Evolutionary conservation across 257 asterid species (phyloP), one percentile per base, ranked within the genome.

Genomic region (Solanum etuberosum): DNA sequence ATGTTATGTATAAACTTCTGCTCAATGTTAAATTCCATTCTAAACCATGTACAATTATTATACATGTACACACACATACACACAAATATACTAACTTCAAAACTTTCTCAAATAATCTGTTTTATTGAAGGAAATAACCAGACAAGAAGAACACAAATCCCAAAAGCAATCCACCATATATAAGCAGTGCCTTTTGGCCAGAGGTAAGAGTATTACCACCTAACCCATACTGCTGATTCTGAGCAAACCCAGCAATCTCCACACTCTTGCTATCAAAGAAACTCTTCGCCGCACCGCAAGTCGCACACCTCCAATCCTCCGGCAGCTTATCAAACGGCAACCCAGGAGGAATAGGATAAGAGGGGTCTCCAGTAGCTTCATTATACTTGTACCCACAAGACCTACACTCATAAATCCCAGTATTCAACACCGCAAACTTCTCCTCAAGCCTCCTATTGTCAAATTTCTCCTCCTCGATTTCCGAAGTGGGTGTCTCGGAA

Each of bases 151-250:
- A 92, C 12, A 87, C 77, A 90, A 97, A 97, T 6, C 93, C 98
- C 63, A 95, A 32, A 16, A 91, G 90, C 89, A 97, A 90, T 13
- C 98, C 89, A 85, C 98, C 98, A 89, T 94, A 97, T 43, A 97
- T 97, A 78, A 97, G 98, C 91, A 95, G 25, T 73, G 95, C 94
- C 91, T 95, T 97, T 81, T 97, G 99, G 70, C 96, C 99, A 86
- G 98, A 94, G 83, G 98, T 95, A 18, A 97, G 95, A 72, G 99
- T 25, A 85, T 97, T 97, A 65, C 94, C 98, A 59, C 99, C 99
- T 34, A 97, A 88, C n/a, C 99, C 99, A 88, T 91, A 97, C 93
- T 97, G 98, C 92, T 97, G 99, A 86, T 97, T 97, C 96, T 95
- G 90, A 32, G 97, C 98, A 83, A 97, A 97, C 4, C 98, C 98